Evolutionary conservation across 495 filamentous ascomycete species (phyloP).

Genomic region (Astrothelium macrocarpum): DNA sequence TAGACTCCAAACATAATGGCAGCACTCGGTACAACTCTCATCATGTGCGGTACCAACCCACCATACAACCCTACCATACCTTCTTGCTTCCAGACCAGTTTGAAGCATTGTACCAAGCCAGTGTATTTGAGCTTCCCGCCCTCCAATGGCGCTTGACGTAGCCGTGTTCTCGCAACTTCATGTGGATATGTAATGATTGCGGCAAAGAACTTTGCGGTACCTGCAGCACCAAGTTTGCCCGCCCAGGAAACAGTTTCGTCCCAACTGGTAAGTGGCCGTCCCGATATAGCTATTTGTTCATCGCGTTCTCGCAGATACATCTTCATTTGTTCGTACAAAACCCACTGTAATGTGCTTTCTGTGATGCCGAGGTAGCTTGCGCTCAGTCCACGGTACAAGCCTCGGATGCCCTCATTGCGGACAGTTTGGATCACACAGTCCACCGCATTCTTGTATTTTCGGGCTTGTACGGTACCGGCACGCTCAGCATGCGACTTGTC

Average conservation of each 20-base stretch:
- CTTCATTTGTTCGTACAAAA: slow-evolving; percentile 82
- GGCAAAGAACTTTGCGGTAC: slow-evolving; percentile 70
- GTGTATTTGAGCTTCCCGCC: slow-evolving; percentile 71
- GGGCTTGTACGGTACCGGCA: slow-evolving; percentile 35
- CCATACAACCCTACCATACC: slow-evolving; percentile 74
- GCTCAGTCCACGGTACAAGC: slow-evolving; percentile 76
- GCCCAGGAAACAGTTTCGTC: slow-evolving; percentile 56
- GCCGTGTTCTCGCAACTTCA: slow-evolving; percentile 72
- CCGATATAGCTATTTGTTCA: slow-evolving; percentile 42
- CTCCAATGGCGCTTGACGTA: slow-evolving; percentile 69
- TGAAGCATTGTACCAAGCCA: slow-evolving; percentile 72
- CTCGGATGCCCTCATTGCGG: slow-evolving; percentile 62
- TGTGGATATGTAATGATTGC: slow-evolving; percentile 79
- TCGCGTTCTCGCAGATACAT: slow-evolving; percentile 49
- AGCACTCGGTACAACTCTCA: slow-evolving; percentile 78
- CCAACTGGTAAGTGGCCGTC: slow-evolving; percentile 48
- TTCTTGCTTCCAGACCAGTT: slow-evolving; percentile 72
- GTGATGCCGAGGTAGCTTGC: slow-evolving; percentile 80
- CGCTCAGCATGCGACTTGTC: slow-evolving; percentile 57
- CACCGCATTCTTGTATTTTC: slow-evolving; percentile 70
- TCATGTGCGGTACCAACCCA: slow-evolving; percentile 75
- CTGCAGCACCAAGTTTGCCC: slow-evolving; percentile 67
- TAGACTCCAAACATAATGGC: slow-evolving; percentile 92
- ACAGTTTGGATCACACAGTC: slow-evolving; percentile 73
- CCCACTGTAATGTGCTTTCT: slow-evolving; percentile 80